Evolutionary conservation across 805 yeast genomes (phyloP), one percentile per base, ranked within the genome.

Genomic region (Barnettozyma botsteinii): DNA sequence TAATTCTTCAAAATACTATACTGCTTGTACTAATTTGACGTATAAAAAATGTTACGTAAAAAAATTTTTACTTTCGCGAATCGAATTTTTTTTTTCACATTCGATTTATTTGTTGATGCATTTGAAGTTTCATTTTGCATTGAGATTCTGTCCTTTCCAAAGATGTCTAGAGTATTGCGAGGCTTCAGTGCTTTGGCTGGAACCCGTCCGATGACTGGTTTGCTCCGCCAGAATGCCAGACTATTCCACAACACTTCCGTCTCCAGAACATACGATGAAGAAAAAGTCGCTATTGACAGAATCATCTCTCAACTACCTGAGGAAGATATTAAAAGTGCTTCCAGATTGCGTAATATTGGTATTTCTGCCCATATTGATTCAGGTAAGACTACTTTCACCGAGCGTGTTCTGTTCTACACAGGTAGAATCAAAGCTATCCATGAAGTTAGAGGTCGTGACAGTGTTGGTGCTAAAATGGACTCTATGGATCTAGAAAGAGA

Each of bases 401-500:
- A 93, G 66, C 84, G 98, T 62, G 98, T 93, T 24, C 67, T 93
- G 53, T 93, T 77, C 66, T 93, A 93, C 62, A 93, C 98, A 3
- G 98, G 98, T 45, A 77, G 98, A 60, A 93, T 93, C 63, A 86
- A 89, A 59, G 95, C 95, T 22, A 91, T 89, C 56, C 98, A 89
- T 59, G 98, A 89, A 65, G 97, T 85, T 33, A 75, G 98, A 62
- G 98, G 98, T 35, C 79, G 93, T 56, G 98, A 93, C 62, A 81
- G 88, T 51, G 98, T 93, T 43, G 99, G 99, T 46, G 99, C 99
- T 41, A 93, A 89, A 68, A 93, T 93, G 99, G 98, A 93, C 65
- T 91, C 89, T 46, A 93, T 93, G 98, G 98, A 93, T 54, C 73
- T 93, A 51, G 98, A 93, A 67, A 80, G 98, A 61, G 98, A 93